Percentiles rank a stretch among this genome's conserved stretches.
phyloP scores from a whole-genome alignment of 164 flowering plant genomes.

The Piper betle region DNA sequence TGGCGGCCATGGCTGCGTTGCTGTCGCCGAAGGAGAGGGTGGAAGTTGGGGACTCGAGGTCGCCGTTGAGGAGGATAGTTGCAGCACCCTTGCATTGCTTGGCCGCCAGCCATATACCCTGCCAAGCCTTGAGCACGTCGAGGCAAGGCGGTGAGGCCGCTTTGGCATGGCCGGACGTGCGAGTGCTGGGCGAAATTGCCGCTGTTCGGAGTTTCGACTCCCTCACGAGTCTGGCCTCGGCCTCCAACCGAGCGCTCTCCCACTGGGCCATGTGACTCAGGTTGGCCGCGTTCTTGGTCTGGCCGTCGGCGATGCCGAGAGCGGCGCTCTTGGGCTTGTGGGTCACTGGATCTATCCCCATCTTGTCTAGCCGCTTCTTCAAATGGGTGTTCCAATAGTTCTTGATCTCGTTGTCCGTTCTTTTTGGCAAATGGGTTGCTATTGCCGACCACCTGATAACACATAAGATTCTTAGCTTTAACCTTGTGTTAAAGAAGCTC shows the following conservation, averaged over 20 bases:
- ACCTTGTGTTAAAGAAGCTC: neutral
- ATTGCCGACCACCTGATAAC: slow-evolving; percentile 83
- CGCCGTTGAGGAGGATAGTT: neutral
- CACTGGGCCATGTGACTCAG: slow-evolving; percentile 94
- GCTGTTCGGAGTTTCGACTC: slow-evolving; percentile 55
- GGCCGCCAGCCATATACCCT: slow-evolving; percentile 15
- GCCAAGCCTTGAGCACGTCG: slow-evolving; percentile 40
- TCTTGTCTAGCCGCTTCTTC: slow-evolving; percentile 70
- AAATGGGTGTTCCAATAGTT: slow-evolving; percentile 89
- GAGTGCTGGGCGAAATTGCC: slow-evolving; percentile 1
- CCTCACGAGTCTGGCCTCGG: slow-evolving; percentile 68
- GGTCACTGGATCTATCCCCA: slow-evolving; percentile 93
- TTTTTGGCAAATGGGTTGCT: slow-evolving; percentile 59
- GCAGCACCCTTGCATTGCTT: slow-evolving; percentile 5
- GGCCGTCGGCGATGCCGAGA: slow-evolving; percentile 29
- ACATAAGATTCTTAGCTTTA: neutral
- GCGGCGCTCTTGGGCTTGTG: slow-evolving; percentile 78
- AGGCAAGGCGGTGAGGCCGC: slow-evolving; percentile 20
- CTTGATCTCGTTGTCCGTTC: slow-evolving; percentile 51
- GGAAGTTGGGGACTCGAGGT: slow-evolving; percentile 67
- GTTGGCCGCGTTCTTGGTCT: slow-evolving; percentile 47
- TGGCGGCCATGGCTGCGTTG: neutral
- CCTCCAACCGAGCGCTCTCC: slow-evolving; percentile 94
- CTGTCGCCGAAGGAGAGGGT: slow-evolving; percentile 39
- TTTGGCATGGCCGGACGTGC: neutral